phyloP scores from a whole-genome alignment of 1,284 basidiomycete genomes.

The Ustilago curta region DNA sequence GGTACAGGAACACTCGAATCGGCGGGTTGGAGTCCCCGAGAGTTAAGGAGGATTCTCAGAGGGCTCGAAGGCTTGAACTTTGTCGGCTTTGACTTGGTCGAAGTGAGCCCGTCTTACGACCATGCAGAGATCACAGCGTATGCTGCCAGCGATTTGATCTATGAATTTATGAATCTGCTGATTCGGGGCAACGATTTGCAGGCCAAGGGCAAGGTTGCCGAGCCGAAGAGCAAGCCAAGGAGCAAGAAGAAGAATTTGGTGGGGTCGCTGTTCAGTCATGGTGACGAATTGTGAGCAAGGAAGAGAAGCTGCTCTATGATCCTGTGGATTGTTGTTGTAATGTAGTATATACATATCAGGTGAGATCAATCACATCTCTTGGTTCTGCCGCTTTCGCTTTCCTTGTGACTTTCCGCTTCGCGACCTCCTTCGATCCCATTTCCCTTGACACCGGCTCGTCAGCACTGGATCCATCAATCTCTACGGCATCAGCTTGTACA shows the following conservation, averaged over 20 bases:
- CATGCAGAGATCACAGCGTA: constrained; percentile 57
- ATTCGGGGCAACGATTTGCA: constrained; percentile 25
- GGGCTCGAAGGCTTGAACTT: constrained; percentile 55
- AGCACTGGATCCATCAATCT: no score
- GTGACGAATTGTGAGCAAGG: constrained; percentile 24
- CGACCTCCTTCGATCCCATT: neutral
- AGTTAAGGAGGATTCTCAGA: constrained; percentile 51
- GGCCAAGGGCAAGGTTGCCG: constrained; percentile 17
- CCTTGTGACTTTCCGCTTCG: constrained; percentile 10
- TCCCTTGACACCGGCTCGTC: neutral
- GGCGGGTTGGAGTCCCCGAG: constrained; percentile 56
- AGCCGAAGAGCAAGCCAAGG: constrained; percentile 27
- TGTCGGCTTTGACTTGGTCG: constrained; percentile 61
- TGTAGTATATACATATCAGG: constrained; percentile 13
- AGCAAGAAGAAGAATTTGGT: constrained; percentile 26
- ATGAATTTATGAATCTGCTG: constrained; percentile 54
- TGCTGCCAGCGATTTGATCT: constrained; percentile 57
- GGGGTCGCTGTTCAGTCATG: constrained; percentile 20
- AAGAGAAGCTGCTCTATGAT: neutral
- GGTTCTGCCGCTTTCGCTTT: constrained; percentile 9
- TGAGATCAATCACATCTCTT: constrained; percentile 33
- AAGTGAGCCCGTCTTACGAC: constrained; percentile 57
- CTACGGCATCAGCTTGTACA: neutral
- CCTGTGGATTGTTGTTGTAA: neutral
- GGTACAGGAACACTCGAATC: constrained; percentile 58